A percentile compares a stretch with the other conserved stretches of the same genome.
phyloP scores from a whole-genome alignment of 306 rosid species.

The Corylus heterophylla region DNA sequence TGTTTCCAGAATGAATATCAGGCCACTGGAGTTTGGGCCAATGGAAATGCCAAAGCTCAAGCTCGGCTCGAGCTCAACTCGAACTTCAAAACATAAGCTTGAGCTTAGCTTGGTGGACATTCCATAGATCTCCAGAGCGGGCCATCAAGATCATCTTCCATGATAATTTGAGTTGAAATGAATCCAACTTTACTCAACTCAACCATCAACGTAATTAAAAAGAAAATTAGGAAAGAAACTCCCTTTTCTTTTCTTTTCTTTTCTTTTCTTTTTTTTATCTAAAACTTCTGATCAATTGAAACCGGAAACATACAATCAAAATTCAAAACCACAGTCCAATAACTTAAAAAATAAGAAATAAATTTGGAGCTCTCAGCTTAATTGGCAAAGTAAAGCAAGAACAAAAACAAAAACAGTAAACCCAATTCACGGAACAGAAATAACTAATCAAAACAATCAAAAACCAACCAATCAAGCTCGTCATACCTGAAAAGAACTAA shows the following conservation, averaged over 20 bases:
- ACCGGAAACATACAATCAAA: background rate
- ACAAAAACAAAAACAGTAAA: background rate
- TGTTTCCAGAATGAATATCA: background rate
- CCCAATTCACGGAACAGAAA: background rate
- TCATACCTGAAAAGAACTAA: background rate
- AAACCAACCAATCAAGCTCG: background rate
- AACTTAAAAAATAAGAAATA: background rate
- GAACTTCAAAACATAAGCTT: background rate
- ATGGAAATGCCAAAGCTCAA: background rate
- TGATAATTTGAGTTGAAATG: background rate
- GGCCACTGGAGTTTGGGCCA: background rate
- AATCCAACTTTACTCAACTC: background rate
- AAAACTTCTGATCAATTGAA: background rate
- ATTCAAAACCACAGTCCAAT: background rate
- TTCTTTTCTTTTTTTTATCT: too few relatives aligned
- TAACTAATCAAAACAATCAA: background rate
- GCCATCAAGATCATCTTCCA: background rate
- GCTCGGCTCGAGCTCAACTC: constrained; percentile 1
- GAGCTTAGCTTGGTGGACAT: background rate
- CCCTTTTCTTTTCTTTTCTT: too few relatives aligned
- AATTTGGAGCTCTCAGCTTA: background rate
- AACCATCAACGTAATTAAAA: background rate
- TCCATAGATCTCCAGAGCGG: background rate
- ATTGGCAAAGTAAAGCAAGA: background rate
- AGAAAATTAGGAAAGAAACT: background rate